Base-by-base conservation (phyloP, 1,284 basidiomycete genomes). In the Jaminaea rosea region DNA sequence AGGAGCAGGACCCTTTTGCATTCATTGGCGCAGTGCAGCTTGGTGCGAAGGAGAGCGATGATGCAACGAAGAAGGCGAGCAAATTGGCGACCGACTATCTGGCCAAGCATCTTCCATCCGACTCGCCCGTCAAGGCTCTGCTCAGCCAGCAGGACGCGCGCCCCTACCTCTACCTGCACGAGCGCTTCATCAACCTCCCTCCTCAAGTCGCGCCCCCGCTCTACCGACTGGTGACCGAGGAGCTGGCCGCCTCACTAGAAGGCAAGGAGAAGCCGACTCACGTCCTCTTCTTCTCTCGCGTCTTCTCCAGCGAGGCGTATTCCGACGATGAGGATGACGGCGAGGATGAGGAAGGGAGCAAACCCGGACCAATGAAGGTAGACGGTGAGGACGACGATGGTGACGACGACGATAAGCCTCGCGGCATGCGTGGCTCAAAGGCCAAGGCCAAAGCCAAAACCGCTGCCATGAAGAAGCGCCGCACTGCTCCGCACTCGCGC, bases 131-230 rank as follows among this genome's bases (percentile, higher is more conserved):
- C n/a, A n/a, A n/a, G n/a, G n/a, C n/a, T n/a, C n/a, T n/a, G n/a
- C n/a, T 34, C 32, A 17, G 13, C 32, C 32, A 28, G 49, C 49
- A 21, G 26, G 19, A 49, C 45, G 15, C 11, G 15, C 28, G 31
- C 21, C 46, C 31, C 44, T 65, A 1, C 56, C 55, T 26, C 56
- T 72, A 21, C 34, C 39, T 72, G 36, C 68, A 72, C 55, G 70
- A 72, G 48, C 62, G 70, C 21, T 69, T 72, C 67, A 62, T 72
- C 53, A 72, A 72, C 55, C 57, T 72, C 52, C 70, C 70, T 1
- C 58, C 61, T 2, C 63, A 62, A 26, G 56, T 69, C 1, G 60
- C 63, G 24, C 65, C 65, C 6, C 70, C 67, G 15, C 62, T 72
- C n/a, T 65, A 71, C 56, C 63, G 63, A 39, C 66, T 72, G 65